Base-by-base conservation (phyloP, 345 rosid species). In the Reutealis trisperma region DNA sequence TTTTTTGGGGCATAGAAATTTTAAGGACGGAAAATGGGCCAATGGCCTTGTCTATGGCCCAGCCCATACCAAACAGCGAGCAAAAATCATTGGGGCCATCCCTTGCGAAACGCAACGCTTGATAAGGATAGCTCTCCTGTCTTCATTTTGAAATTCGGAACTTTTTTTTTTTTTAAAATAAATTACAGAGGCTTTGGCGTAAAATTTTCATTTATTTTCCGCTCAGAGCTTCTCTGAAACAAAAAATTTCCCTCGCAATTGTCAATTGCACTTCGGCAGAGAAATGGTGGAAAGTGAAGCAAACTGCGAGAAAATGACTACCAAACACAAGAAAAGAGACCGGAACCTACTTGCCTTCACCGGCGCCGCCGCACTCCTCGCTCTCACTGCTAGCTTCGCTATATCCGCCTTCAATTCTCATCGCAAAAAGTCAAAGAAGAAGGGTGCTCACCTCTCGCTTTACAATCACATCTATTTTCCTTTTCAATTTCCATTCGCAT, bases 291-390 rank as follows among this genome's bases (percentile, higher is more conserved):
- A 81, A 79, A 64, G 47, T 57, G 47, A 71, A 71, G 73, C 15
- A 47, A 30, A 69, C 67, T 37, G 72, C 58, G 85, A 83, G 86
- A 85, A 78, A 70, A 58, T 55, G 79, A 62, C 52, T 2, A 18
- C 7, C 72, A 72, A 84, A 51, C 86, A 74, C 79, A 87, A 81
- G 85, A 87, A 81, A 84, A 79, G 84, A 78, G 85, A 84, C 54
- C 78, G 82, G 34, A 89, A 73, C 77, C 63, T 86, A 42, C 62
- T 93, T 18, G 89, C 91, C 73, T 79, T 90, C 84, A 85, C 94
- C 83, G 98, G 99, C 67, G 89, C 89, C 52, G 91, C 96, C 37
- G 97, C 96, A 70, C 75, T 90, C 24, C 59, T 86, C 22, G 92
- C 89, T 70, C 79, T 95, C 76, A 90, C 96, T 72, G 89, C 80